phyloP scores from a whole-genome alignment of 495 filamentous ascomycete genomes.

The Penicillium canescens region DNA sequence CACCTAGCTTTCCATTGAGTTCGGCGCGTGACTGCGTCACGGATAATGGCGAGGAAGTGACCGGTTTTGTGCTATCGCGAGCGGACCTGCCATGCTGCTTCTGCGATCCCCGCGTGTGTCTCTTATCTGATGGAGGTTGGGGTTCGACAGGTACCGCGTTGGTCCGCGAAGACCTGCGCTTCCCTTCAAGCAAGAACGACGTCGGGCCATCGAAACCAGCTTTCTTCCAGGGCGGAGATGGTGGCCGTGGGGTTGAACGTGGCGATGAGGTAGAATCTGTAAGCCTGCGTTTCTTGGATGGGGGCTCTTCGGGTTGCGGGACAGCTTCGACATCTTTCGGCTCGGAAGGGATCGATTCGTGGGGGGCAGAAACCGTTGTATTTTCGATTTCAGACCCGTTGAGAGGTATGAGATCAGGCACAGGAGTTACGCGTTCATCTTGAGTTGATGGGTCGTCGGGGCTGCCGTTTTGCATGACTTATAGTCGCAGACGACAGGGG shows the following conservation, averaged over 20 bases:
- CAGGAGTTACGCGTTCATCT: slow-evolving; percentile 47
- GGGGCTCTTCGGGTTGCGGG: slow-evolving; percentile 51
- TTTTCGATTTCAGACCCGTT: slow-evolving; percentile 27
- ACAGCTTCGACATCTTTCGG: slow-evolving; percentile 34
- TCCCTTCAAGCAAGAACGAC: slow-evolving; percentile 77
- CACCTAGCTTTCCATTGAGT: slow-evolving; percentile 33
- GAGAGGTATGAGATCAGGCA: slow-evolving; percentile 23
- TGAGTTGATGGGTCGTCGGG: slow-evolving; percentile 47
- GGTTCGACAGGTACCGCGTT: slow-evolving; percentile 72
- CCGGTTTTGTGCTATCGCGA: slow-evolving; percentile 24
- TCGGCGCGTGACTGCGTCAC: slow-evolving; percentile 33
- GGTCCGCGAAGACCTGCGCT: slow-evolving; percentile 81
- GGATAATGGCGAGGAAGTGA: slow-evolving; percentile 36
- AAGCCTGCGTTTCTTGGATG: slow-evolving; percentile 74
- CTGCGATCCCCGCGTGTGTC: slow-evolving; percentile 50
- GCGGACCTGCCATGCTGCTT: slow-evolving; percentile 28
- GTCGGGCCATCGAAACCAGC: slow-evolving; percentile 83
- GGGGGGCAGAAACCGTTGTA: slow-evolving; percentile 25
- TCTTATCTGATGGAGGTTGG: slow-evolving; percentile 65
- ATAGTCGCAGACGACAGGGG: slow-evolving; percentile 50
- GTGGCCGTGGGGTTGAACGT: slow-evolving; percentile 50
- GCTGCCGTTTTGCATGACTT: slow-evolving; percentile 62
- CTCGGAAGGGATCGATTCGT: slow-evolving; percentile 30
- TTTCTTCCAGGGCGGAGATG: slow-evolving; percentile 94
- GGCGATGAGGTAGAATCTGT: slow-evolving; percentile 46